Conservation (phyloP, 345 rosid genomes). For the Lenwebbia sp. region DNA sequence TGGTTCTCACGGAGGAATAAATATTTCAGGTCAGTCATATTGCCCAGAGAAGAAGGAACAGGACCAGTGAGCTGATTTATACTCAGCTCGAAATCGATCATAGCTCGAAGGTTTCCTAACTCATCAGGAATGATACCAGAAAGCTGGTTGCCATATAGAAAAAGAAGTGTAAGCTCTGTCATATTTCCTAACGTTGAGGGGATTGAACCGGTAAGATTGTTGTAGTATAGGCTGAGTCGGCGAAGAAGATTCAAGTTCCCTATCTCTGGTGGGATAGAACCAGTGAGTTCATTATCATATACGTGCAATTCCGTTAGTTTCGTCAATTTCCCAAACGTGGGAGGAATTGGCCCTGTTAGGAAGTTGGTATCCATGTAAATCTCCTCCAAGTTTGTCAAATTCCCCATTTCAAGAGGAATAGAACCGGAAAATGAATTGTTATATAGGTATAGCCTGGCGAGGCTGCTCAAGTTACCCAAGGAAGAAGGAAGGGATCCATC, state of each 20-base stretch:
- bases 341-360: slow-evolving; percentile 13
- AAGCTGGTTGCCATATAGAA: not conserved
- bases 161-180: not conserved
- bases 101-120: slow-evolving; percentile 9
- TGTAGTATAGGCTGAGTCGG: not conserved
- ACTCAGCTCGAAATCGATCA: not conserved
- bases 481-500: slow-evolving; percentile 14
- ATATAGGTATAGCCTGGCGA: not conserved
- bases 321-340: slow-evolving; percentile 1
- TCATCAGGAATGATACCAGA: not conserved
- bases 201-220: not conserved
- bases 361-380: slow-evolving; percentile 6
- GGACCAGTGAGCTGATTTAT: not conserved
- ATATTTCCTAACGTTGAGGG: slow-evolving; percentile 1
- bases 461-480: slow-evolving; percentile 10
- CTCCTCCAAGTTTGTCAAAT: not conserved
- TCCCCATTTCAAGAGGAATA: slow-evolving; percentile 19
- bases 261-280: slow-evolving; percentile 8
- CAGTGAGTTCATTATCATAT: slow-evolving; percentile 4
- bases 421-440: slow-evolving; percentile 15
- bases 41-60: slow-evolving; percentile 20
- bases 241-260: slow-evolving; percentile 1
- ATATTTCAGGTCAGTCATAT: slow-evolving; percentile 10
- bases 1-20: slow-evolving; percentile 16
- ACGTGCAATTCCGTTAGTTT: not conserved